Evolutionary conservation across 169 alveolate genomes (phyloP), one percentile per base, ranked within the genome.

Genomic region (Plasmodium coatneyi): DNA sequence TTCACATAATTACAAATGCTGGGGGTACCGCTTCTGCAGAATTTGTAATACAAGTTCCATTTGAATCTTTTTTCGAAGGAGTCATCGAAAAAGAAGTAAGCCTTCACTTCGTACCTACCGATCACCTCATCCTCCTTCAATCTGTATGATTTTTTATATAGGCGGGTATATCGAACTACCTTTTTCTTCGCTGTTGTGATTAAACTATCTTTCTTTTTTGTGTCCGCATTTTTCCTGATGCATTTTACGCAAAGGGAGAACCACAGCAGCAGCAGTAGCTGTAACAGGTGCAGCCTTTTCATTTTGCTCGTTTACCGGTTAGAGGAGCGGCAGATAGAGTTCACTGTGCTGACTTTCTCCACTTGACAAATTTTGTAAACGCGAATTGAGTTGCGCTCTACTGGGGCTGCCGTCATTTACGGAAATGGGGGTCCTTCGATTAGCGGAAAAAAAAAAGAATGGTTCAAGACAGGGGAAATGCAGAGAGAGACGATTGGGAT

Each of bases 31-130:
- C 34, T n/a, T 7, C 34, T 86, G 14, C 60, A 41, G 14, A 16
- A 52, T 52, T 52, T 86, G 43, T 74, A 74, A 86, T 54, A 76
- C 25, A 86, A 30, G 3, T 78, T 86, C 93, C 93, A 86, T 78
- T 86, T 86, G 76, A 86, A 86, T 54, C 34, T 28, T 32, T 76
- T 74, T 54, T 86, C 93, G 28, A 86, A 49, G 1, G 60, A 30
- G 0, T 52, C 49, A 76, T 86, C 86, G 36, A 74, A 74, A 66
- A 19, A 32, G 66, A 32, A 74, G 43, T 86, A 74, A 3, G 93
- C 93, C 14, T 86, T 34, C 16, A 86, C n/a, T 74, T 49, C 28
- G 80, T 86, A 86, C 6, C 25, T 12, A 7, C 93, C 93, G 28
- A 74, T 12, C 0, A 86, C 86, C 1, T 56, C 78, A 2, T 46